A percentile compares a stretch with the other conserved stretches of the same genome.
These are phyloP conservation scores for Fragilariopsis cylindrus DNA, from an alignment of 108 stramenopile species.

Conservation along the genomic window DNA sequence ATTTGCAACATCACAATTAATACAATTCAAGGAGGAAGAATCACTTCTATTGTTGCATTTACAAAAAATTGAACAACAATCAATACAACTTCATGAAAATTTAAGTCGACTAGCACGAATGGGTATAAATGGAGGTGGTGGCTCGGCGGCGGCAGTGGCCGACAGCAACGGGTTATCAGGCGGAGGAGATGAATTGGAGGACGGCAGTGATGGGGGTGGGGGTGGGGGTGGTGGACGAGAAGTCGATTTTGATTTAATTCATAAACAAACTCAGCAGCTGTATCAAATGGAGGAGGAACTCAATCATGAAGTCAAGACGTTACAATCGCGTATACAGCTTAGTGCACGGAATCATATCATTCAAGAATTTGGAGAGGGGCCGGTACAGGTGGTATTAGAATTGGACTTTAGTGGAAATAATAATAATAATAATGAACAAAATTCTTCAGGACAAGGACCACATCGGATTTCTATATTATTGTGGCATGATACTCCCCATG, in stretches of 20 bases:
- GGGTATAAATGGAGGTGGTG: neutral
- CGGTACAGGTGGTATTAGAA: conserved; percentile 49
- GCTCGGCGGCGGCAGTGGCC: neutral
- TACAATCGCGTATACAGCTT: conserved; percentile 49
- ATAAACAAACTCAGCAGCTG: conserved; percentile 34
- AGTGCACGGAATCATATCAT: conserved; percentile 40
- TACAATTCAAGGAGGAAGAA: conserved; percentile 51
- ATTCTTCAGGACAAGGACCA: neutral
- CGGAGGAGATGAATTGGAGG: conserved; percentile 3
- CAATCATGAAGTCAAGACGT: conserved; percentile 37
- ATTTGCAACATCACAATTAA: conserved; percentile 33
- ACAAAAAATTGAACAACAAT: conserved; percentile 48
- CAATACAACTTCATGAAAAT: conserved; percentile 48
- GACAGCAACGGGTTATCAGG: neutral
- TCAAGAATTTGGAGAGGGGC: conserved; percentile 45
- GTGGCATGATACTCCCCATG: conserved; percentile 57
- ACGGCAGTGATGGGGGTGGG: conserved; percentile 19
- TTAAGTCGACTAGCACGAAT: conserved; percentile 27
- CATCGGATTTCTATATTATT: conserved; percentile 42
- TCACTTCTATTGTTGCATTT: conserved; percentile 42
- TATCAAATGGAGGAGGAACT: conserved; percentile 48
- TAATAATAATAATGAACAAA: neutral
- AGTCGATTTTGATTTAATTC: conserved; percentile 32
- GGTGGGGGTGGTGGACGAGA: conserved; percentile 26
- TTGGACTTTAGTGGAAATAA: conserved; percentile 26